Percentiles rank a stretch among this genome's conserved stretches.
Evolutionary conservation across 1,284 basidiomycete species (phyloP).

Genomic region (Bondarzewia mesenterica): DNA sequence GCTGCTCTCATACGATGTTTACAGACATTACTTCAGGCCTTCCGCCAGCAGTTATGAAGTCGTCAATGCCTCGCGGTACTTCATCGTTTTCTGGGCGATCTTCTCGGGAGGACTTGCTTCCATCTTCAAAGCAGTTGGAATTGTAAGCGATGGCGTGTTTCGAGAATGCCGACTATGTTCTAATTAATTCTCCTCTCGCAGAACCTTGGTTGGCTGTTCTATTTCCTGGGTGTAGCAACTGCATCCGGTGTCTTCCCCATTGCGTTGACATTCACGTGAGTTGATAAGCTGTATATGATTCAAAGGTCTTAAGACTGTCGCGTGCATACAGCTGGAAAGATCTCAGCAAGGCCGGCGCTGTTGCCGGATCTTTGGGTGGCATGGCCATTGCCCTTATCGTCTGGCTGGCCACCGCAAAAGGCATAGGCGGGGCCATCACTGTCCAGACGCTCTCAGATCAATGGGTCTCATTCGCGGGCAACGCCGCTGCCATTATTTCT

Average conservation of each 20-base stretch:
- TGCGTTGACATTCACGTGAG: conserved; percentile 14
- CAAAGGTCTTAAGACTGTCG: not conserved
- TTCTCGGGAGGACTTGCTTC: conserved; percentile 37
- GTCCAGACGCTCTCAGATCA: conserved; percentile 26
- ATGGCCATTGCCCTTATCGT: conserved; percentile 34
- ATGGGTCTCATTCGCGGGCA: conserved; percentile 33
- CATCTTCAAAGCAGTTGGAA: conserved; percentile 39
- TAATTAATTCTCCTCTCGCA: not conserved
- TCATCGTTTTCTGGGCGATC: conserved; percentile 30
- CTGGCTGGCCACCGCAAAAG: conserved; percentile 38
- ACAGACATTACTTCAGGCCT: conserved; percentile 20
- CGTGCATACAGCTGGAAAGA: conserved; percentile 12
- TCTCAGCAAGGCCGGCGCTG: conserved; percentile 16
- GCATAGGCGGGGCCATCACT: conserved; percentile 30
- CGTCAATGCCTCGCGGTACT: conserved; percentile 23
- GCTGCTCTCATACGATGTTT: conserved; percentile 30
- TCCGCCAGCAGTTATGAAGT: conserved; percentile 20
- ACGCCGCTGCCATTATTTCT: conserved; percentile 36
- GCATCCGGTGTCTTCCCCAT: conserved; percentile 27
- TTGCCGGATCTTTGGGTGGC: conserved; percentile 37
- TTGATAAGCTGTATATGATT: not conserved
- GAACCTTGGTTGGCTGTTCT: conserved; percentile 18
- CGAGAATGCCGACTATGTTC: conserved; percentile 21
- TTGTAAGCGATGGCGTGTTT: conserved; percentile 20
- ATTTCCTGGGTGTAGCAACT: conserved; percentile 25